Evolutionary conservation across 257 asterid genomes (phyloP), one percentile per base, ranked within the genome.

Genomic region (Solanum chiquidenum): DNA sequence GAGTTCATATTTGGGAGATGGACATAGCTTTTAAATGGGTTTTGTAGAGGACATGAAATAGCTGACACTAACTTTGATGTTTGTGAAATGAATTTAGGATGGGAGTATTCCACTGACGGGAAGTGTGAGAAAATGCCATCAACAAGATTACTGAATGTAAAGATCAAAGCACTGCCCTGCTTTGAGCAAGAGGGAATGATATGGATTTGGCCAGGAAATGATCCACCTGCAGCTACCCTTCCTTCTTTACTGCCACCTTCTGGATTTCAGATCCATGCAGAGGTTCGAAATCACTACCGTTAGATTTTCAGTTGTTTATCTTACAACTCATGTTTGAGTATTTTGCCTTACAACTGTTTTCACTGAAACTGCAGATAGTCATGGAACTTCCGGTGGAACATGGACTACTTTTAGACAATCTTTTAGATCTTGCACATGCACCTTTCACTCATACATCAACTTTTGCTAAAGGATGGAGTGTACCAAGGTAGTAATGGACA

Each of bases 381-480:
- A 94, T 95, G 98, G 98, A 96, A 87, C 98, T 96, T 88, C 99
- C 98, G 0, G 97, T 96, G 58, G 99, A 96, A 90, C 98, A 96
- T 84, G 99, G 99, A 49, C 91, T 96, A 25, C 94, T 96, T 16
- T 89, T 96, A 37, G 99, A 96, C 94, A 96, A 96, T 91, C 97
- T 96, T 87, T 92, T 96, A 93, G 99, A 96, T 92, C 97, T 96
- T 82, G 99, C 99, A 86, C 99, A 96, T 88, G 99, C 98, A 77
- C 99, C 98, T 75, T 95, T 96, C 88, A 95, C 98, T 6, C 98
- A 96, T 88, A 95, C 99, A 44, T 96, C 99, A 40, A 96, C 98
- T 14, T 96, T 96, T 87, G 98, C 99, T 38, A 96, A 96, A 92
- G 99, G 99, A 74, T 96, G 99, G 99, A 93, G 94, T 80, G 95